These are phyloP conservation scores for Anethum foeniculum DNA, from an alignment of 140 eudicot species.

Conservation along the genomic window DNA sequence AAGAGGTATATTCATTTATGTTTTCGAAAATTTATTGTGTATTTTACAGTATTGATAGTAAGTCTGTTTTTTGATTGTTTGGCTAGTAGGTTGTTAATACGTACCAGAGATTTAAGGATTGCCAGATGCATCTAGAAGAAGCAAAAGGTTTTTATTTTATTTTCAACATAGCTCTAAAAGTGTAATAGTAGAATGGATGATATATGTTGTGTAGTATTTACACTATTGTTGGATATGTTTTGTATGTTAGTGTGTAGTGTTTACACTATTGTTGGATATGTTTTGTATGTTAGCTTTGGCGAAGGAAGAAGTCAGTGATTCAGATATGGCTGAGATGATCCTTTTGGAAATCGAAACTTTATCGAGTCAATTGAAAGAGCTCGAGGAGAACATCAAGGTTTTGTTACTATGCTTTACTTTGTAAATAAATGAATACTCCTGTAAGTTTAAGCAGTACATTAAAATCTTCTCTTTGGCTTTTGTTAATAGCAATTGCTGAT, in stretches of 20 bases:
- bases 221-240: background rate
- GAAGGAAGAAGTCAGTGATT: constrained; percentile 64
- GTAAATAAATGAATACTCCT: background rate
- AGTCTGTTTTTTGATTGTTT: background rate
- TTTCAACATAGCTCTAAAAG: constrained; percentile 8
- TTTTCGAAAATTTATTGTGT: background rate
- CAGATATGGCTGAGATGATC: constrained; percentile 97
- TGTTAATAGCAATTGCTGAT: constrained; percentile 58
- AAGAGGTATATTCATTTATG: constrained; percentile 41
- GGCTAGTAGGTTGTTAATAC: constrained; percentile 71
- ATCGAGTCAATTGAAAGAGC: constrained; percentile 44
- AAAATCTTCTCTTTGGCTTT: constrained; percentile 13
- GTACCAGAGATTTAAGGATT: constrained; percentile 72
- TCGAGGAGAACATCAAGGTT: constrained; percentile 88
- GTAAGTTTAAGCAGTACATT: background rate
- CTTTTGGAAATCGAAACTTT: constrained; percentile 67
- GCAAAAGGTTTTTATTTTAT: constrained; percentile 57
- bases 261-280: background rate
- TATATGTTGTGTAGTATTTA: background rate
- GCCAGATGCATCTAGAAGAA: constrained; percentile 88
- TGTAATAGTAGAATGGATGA: background rate
- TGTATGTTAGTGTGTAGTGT: constrained; percentile 28
- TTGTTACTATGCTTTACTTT: constrained; percentile 9
- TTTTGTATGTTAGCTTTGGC: constrained; percentile 51
- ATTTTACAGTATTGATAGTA: background rate